Evolutionary conservation across 495 filamentous ascomycete genomes (phyloP), one percentile per base, ranked within the genome.

Genomic region (Penicillium lividum): DNA sequence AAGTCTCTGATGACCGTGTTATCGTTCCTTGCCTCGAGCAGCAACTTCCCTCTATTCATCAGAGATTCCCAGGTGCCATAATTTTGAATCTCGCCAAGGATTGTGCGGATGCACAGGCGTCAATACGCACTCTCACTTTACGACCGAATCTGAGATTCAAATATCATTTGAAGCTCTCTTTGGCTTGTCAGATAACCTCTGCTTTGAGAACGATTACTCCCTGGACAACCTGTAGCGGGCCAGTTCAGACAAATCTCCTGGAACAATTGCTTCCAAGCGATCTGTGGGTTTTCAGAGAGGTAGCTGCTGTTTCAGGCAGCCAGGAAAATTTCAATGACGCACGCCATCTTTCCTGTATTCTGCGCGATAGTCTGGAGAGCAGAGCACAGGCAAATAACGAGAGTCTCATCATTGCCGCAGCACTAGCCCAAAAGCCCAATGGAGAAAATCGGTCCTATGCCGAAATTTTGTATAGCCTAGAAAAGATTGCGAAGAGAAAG

Each of bases 141-240:
- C 53, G 56, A 25, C 59, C 66, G 3, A 55, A 66, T 34, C 38
- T 64, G 3, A 29, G 56, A 1, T 69, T 69, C 43, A 22, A n/a
- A 4, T 64, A 58, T 34, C 60, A 69, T 38, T 29, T 69, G 7
- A 66, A 69, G 30, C 43, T 66, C 4, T 63, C 66, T 2, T 43
- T 69, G 7, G 60, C 63, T 9, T 66, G 61, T 45, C 58, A 65
- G 22, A 61, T 69, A 13, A 64, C 63, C 2, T 66, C 63, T 8
- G 66, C 60, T 5, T 48, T 63, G 8, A 49, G 66, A n/a, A 63
- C 60, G n/a, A 62, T 69, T n/a, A 63, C 58, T n/a, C 66, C 66
- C 16, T 66, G 60, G 60, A 48, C 58, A 5, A 51, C 63, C 3
- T 33, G 31, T 15, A 51, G 55, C 8, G 66, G 63, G 15, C 58